Percentiles rank a stretch among this genome's conserved stretches.
Conservation (phyloP, 2,329 filamentous ascomycete genomes). For the Thermochaetoides dissita region DNA sequence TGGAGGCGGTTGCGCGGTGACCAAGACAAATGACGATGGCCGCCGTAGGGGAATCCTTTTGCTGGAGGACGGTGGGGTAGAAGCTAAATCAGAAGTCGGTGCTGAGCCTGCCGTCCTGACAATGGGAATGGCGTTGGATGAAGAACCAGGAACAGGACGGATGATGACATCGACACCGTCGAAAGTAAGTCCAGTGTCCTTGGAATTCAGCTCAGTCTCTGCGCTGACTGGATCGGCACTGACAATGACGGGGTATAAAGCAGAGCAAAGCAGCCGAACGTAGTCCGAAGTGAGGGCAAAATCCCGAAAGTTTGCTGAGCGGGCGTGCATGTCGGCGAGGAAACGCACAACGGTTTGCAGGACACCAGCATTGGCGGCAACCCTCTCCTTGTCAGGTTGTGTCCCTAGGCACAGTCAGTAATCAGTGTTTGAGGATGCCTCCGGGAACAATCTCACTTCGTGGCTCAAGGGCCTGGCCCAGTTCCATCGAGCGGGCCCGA, state of each 20-base stretch:
- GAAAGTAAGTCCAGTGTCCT: conserved; percentile 68
- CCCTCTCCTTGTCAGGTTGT: conserved; percentile 30
- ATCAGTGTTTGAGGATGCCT: no score
- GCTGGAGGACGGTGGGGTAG: no score
- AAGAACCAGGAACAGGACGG: conserved; percentile 52
- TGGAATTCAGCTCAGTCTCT: conserved; percentile 74
- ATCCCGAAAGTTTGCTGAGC: conserved; percentile 65
- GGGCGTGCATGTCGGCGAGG: conserved; percentile 61
- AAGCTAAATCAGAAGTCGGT: conserved; percentile 19
- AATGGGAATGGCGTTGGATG: conserved; percentile 46
- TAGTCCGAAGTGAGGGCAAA: conserved; percentile 72
- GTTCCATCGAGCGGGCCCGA: conserved; percentile 51
- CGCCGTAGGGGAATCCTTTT: conserved; percentile 44
- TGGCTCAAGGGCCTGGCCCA: conserved; percentile 43
- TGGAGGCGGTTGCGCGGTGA: conserved; percentile 54
- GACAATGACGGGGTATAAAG: conserved; percentile 77
- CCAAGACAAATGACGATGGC: conserved; percentile 80
- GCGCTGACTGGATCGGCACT: conserved; percentile 72
- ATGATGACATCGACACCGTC: conserved; percentile 77
- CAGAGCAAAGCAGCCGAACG: conserved; percentile 60
- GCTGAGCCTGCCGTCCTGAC: conserved; percentile 55
- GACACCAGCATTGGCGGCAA: conserved; percentile 47
- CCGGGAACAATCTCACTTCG: conserved; percentile 27
- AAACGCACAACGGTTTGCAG: conserved; percentile 69
- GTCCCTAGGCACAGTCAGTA: conserved; percentile 21